Conservation (phyloP, 148 eudicot genomes). For the Fallopia convolvulus region DNA sequence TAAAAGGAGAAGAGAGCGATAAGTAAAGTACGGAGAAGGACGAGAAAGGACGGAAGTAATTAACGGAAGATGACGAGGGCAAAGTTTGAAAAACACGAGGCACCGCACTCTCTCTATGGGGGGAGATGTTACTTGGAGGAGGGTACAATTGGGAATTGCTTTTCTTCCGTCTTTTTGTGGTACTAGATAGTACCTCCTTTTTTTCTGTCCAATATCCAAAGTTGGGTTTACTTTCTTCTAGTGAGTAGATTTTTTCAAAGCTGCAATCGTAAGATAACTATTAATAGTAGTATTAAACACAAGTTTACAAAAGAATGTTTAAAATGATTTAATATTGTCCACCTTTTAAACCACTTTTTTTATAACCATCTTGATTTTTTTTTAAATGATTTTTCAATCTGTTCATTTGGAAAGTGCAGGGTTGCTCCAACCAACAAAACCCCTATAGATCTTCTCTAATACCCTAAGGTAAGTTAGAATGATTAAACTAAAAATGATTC, state of each 20-base stretch:
- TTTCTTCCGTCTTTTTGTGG: background rate
- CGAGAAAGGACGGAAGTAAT: slow-evolving; percentile 33
- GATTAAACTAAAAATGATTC: too few relatives aligned
- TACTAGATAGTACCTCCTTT: slow-evolving; percentile 9
- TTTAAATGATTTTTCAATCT: too few relatives aligned
- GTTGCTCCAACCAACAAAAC: too few relatives aligned
- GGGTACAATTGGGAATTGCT: background rate
- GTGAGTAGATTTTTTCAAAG: background rate
- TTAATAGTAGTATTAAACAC: too few relatives aligned
- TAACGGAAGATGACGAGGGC: slow-evolving; percentile 18
- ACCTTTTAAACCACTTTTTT: too few relatives aligned
- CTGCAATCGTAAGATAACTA: too few relatives aligned
- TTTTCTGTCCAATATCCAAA: background rate
- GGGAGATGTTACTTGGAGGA: background rate
- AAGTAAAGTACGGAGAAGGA: slow-evolving; percentile 61
- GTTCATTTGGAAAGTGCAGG: too few relatives aligned
- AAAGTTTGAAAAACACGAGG: slow-evolving; percentile 12
- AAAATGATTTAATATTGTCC: too few relatives aligned
- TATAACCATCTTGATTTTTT: too few relatives aligned
- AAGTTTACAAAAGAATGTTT: too few relatives aligned
- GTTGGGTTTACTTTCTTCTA: background rate
- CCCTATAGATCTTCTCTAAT: too few relatives aligned
- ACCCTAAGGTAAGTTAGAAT: too few relatives aligned
- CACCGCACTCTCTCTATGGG: background rate
- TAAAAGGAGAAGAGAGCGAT: background rate